Evolutionary conservation across 2,329 filamentous ascomycete genomes (phyloP), one percentile per base, ranked within the genome.

Genomic region (Sarocladiaceae sp.): DNA sequence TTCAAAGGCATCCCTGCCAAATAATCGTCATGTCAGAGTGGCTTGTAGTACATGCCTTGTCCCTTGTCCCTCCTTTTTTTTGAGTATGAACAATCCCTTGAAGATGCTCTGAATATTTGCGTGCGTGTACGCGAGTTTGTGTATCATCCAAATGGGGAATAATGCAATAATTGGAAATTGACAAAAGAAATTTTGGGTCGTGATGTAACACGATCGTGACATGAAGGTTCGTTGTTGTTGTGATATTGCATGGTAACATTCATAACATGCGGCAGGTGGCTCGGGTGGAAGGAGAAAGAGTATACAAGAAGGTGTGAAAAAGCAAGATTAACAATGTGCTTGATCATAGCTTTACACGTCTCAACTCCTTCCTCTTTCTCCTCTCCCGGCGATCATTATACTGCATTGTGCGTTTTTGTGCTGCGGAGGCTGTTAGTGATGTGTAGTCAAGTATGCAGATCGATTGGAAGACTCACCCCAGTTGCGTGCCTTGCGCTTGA

Each of bases 321-420:
- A 40, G 46, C 54, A 52, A n/a, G n/a, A n/a, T n/a, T 51, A 51
- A 55, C 53, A 35, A 35, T 35, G 26, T 18, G 39, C 22, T 51
- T 42, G 49, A 46, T 60, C 57, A 70, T 50, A 70, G 60, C 59
- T 68, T 70, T 44, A 69, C 52, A 52, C 67, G 44, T 48, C 44
- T 31, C 55, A 67, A 60, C 54, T 71, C 68, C 59, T 69, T 71
- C 62, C 64, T 65, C 59, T 66, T 66, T 52, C 66, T 61, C 46
- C 69, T 62, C 44, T 71, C 68, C 48, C 63, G 61, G 51, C 69
- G 66, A 23, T 70, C 66, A 22, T 61, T 66, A 54, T 67, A 69
- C 55, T 71, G 68, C 40, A 64, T 50, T n/a, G 55, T 57, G 31
- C 68, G 60, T 54, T 71, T 71, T 17, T 58, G 53, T 49, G 68